A percentile compares a stretch with the other conserved stretches of the same genome.
Conservation (phyloP, 768 basidiomycete genomes). For the Epithele typhae region DNA sequence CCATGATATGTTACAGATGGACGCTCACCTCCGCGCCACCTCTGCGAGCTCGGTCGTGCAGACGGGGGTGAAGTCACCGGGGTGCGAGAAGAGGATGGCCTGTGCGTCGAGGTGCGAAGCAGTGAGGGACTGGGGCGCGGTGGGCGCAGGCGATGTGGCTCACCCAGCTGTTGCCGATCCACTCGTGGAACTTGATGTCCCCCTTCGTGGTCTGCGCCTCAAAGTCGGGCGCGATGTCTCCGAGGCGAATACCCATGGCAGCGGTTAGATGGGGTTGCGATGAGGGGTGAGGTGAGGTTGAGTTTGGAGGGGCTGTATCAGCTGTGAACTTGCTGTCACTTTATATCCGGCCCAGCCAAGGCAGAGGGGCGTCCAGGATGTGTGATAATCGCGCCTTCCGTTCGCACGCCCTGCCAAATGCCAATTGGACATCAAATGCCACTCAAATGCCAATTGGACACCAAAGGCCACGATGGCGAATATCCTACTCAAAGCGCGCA, state of each 20-base stretch:
- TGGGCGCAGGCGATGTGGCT: conserved; percentile 17
- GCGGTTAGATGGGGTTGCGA: not conserved
- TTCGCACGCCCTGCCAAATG: conserved; percentile 69
- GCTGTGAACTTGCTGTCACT: conserved; percentile 1
- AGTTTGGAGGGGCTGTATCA: not conserved
- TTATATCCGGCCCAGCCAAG: conserved; percentile 16
- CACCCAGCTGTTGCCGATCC: conserved; percentile 87
- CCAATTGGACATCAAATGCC: too few relatives aligned
- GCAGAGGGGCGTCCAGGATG: conserved; percentile 4
- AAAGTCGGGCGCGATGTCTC: conserved; percentile 88
- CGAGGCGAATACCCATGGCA: conserved; percentile 61
- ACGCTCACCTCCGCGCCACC: conserved; percentile 63
- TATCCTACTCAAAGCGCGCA: too few relatives aligned
- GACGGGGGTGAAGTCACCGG: conserved; percentile 88
- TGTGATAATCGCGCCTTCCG: conserved; percentile 48
- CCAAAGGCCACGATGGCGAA: too few relatives aligned
- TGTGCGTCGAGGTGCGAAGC: conserved; percentile 22
- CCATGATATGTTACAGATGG: not conserved
- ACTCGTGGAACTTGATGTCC: conserved; percentile 88
- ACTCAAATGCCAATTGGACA: too few relatives aligned
- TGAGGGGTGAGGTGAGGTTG: not conserved
- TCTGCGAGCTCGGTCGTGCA: conserved; percentile 98
- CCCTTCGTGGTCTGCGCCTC: conserved; percentile 87
- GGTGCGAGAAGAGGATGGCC: conserved; percentile 92
- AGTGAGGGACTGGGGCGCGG: not conserved